Base-by-base conservation (phyloP, 352 stramenopile species). In the Phytophthora ramorum region DNA sequence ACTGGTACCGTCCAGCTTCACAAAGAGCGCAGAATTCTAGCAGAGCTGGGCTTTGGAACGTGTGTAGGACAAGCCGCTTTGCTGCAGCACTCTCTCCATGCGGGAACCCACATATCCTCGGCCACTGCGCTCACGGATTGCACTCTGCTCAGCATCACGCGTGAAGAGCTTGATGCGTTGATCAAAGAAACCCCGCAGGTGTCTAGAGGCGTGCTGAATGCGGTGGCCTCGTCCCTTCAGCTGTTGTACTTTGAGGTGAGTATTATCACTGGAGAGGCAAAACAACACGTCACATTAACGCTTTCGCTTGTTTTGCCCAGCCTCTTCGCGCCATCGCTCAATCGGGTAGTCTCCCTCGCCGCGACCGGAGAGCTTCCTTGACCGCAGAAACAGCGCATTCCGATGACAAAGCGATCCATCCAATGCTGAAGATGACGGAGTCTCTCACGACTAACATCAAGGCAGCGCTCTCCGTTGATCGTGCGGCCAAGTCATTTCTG, bases 221-320 rank as follows among this genome's bases (percentile, higher is more conserved):
- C 87, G 0, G 83, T 96, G 19, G 87, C 86, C 2, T 93, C 84
- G 0, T 81, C 87, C 7, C 61, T 96, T 32, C 81, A 83, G 8
- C 87, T 84, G 66, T 64, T 93, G 7, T 96, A 94, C 47, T 91
- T 91, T 43, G 81, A 93, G 77, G 84, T 92, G 75, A 49, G 70
- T 6, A 35, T 8, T 40, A 35, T 49, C 6, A 35, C 10, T 48
- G 22, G 16, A 47, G 12, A 49, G 16, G 37, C 12, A 44, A 8
- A n/a, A 40, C 34, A 20, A 44, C 37, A 44, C 37, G 14, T 20
- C 16, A 44, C 16, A n/a, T 16, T 44, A 22, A 19, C 37, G 7
- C 37, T 44, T 44, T 20, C 2, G 37, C 37, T 41, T 17, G 19
- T 46, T 53, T 46, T 50, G 7, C 43, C 24, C 46, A 92, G 83